Evolutionary conservation across 2,329 filamentous ascomycete species (phyloP), one percentile per base, ranked within the genome.

Genomic region (Penicillium sp.): DNA sequence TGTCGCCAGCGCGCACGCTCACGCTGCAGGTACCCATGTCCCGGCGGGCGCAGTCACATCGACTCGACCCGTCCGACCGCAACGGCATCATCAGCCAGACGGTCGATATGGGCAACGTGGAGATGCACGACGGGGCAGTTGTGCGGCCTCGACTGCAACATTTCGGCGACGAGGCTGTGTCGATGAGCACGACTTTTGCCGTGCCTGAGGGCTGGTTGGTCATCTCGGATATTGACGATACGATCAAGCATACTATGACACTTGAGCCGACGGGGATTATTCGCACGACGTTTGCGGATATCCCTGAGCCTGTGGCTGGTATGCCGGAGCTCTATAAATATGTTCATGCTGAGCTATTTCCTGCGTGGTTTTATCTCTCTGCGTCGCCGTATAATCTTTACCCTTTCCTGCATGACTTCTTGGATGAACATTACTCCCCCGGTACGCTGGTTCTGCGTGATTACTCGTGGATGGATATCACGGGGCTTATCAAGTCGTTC

Each of bases 321-420:
- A 97, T 97, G 91, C 89, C 92, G 0, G 86, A 90, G 65, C 81
- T 97, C 1, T 97, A 96, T 76, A 75, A 78, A 22, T 80, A 87
- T 53, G 79, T 96, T 11, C 78, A 86, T 43, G 69, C 70, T 14
- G 72, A 76, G 39, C 76, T 85, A 9, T 79, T 81, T 9, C 88
- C 91, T 1, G 84, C 91, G 0, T 96, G 90, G 82, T 96, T 96
- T 79, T 97, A 97, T 74, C 83, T 97, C 45, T 95, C 90, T 0
- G 92, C 93, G 0, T 96, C 92, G 0, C 93, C 93, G 0, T 97
- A 97, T 78, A 96, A 95, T 66, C 83, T 97, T 10, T 97, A 97
- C 69, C 89, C 90, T 0, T 94, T 97, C 74, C 81, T 97, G 24
- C 86, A 83, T 54, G 73, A 81, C 1, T 97, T 97, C 75, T 81